Conservation (phyloP, 73 alveolate genomes). For the Tetrahymena malaccensis region DNA sequence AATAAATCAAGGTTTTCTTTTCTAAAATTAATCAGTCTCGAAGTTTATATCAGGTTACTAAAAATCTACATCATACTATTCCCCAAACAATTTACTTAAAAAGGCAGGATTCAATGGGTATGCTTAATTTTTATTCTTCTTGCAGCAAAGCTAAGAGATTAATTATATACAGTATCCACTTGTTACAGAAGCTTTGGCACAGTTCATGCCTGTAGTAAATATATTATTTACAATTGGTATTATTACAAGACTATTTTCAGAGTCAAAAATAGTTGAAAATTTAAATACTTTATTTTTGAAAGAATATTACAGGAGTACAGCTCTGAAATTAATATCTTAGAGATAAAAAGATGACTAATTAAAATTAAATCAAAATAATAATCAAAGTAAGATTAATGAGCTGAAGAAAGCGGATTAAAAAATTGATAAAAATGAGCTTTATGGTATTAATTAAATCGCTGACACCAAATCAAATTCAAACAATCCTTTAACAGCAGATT, state of each 20-base stretch:
- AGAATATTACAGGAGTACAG: background rate
- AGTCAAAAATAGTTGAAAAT: background rate
- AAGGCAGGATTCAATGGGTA: background rate
- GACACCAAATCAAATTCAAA: too few species aligned
- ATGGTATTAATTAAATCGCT: too few species aligned
- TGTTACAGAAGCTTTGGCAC: background rate
- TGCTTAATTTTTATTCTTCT: background rate
- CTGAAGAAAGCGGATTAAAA: too few species aligned
- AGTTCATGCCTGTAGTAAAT: background rate
- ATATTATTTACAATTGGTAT: background rate
- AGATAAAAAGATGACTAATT: too few species aligned
- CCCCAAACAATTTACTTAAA: background rate
- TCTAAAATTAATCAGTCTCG: background rate
- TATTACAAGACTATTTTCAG: background rate
- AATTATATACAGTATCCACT: background rate
- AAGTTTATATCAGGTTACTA: background rate
- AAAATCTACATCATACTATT: background rate
- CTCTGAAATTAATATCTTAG: background rate
- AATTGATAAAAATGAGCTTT: too few species aligned
- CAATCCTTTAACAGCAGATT: too few species aligned
- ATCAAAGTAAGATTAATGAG: too few species aligned
- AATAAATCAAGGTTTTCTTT: background rate
- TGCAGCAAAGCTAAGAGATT: too few species aligned
- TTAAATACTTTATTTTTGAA: background rate
- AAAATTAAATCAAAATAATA: too few species aligned